Evolutionary conservation across 495 filamentous ascomycete species (phyloP).

Genomic region (Recurvomyces mirabilis): DNA sequence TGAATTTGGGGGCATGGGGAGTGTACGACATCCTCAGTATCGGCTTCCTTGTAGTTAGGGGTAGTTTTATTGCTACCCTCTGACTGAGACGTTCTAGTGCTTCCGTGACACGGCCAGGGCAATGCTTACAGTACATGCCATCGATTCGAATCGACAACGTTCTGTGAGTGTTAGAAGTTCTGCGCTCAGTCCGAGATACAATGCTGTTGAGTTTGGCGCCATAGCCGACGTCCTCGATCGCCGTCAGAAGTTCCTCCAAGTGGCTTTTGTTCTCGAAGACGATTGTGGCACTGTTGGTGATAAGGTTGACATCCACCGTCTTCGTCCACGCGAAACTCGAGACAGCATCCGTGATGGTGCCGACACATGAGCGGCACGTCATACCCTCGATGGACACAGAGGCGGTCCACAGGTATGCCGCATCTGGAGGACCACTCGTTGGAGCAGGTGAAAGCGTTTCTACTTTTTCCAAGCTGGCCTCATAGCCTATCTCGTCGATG

Average conservation of each 20-base stretch:
- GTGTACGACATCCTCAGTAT: conserved; percentile 61
- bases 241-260: conserved; percentile 47
- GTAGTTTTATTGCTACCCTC: conserved; percentile 37
- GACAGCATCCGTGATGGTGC: conserved; percentile 51
- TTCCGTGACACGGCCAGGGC: conserved; percentile 50
- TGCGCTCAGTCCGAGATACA: conserved; percentile 7
- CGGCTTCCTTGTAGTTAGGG: conserved; percentile 44
- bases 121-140: conserved; percentile 84
- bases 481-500: conserved; percentile 48
- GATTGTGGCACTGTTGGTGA: conserved; percentile 48
- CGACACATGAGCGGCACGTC: conserved; percentile 70
- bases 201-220: conserved; percentile 53
- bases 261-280: conserved; percentile 35
- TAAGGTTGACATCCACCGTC: conserved; percentile 54
- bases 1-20: conserved; percentile 57
- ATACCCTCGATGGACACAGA: conserved; percentile 68
- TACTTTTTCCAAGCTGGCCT: conserved; percentile 40
- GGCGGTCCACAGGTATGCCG: conserved; percentile 30
- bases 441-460: conserved; percentile 18
- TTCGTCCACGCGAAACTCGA: conserved; percentile 52
- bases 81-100: conserved; percentile 41
- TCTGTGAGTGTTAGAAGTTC: conserved; percentile 30
- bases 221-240: conserved; percentile 73
- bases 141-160: conserved; percentile 57
- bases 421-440: background rate